These are phyloP conservation scores for Lasiodiplodia sp. DNA, from an alignment of 2,329 filamentous ascomycete species.

Conservation along the genomic window DNA sequence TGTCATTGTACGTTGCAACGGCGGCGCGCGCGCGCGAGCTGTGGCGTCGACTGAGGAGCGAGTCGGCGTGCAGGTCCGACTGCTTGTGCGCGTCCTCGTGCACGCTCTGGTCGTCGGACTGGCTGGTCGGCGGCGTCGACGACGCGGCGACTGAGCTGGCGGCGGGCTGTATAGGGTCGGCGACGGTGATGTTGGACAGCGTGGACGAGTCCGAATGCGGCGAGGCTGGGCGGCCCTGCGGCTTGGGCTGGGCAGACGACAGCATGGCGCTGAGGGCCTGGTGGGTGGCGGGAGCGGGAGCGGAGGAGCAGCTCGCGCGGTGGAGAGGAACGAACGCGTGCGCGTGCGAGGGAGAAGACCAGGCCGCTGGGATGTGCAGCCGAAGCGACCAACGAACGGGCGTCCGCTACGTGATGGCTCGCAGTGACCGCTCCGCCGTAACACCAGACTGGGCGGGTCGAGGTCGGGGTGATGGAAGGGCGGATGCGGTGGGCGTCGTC, in stretches of 20 bases:
- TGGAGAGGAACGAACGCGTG: conserved; percentile 26
- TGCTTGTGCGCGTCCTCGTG: conserved; percentile 45
- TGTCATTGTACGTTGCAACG: conserved; percentile 71
- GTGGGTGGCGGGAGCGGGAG: conserved; percentile 9
- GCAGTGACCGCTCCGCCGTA: conserved; percentile 10
- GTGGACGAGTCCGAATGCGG: conserved; percentile 43
- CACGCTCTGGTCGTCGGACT: conserved; percentile 67
- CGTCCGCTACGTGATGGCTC: background rate
- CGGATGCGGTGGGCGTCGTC: conserved; percentile 14
- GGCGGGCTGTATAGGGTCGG: conserved; percentile 41
- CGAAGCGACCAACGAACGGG: conserved; percentile 22
- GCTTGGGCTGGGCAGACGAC: conserved; percentile 9
- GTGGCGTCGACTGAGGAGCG: conserved; percentile 43
- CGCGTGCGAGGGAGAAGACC: conserved; percentile 26
- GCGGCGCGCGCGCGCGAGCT: conserved; percentile 63
- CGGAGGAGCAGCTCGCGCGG: conserved; percentile 26
- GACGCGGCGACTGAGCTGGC: conserved; percentile 60
- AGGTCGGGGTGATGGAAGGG: conserved; percentile 19
- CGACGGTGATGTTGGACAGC: conserved; percentile 51
- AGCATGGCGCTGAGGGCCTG: conserved; percentile 21
- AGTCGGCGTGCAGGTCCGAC: background rate
- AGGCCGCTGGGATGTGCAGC: conserved; percentile 7
- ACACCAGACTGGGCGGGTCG: conserved; percentile 16
- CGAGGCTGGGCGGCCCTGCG: conserved; percentile 19
- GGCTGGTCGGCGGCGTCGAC: conserved; percentile 70